Conservation (phyloP, 164 flowering plant species). For the Vitis vinifera region ASM3070453v1 NC_081812.1:17984001-17984500, state of each 20-base stretch:
- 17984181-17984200: conserved; percentile 18
- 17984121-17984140: not conserved
- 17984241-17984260: conserved; percentile 4
- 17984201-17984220: conserved; percentile 9
- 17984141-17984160: not conserved
- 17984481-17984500: conserved; percentile 40
- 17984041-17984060: not conserved
- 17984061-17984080: not conserved
- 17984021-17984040: not conserved
- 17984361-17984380: conserved; percentile 12
- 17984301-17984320: conserved; percentile 9
- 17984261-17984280: conserved; percentile 11
- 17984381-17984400: conserved; percentile 17
- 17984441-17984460: conserved; percentile 9
- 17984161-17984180: conserved; percentile 10
- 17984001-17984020: not conserved
- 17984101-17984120: not conserved
- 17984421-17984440: conserved; percentile 14
- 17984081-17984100: not conserved
- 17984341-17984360: conserved; percentile 10
- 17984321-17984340: conserved; percentile 13
- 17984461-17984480: conserved; percentile 29
- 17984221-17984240: conserved; percentile 3
- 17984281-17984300: conserved; percentile 15
- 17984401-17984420: conserved; percentile 9